Evolutionary conservation across 768 basidiomycete genomes (phyloP), one percentile per base, ranked within the genome.

Genomic region (Dioszegia aurantiaca): DNA sequence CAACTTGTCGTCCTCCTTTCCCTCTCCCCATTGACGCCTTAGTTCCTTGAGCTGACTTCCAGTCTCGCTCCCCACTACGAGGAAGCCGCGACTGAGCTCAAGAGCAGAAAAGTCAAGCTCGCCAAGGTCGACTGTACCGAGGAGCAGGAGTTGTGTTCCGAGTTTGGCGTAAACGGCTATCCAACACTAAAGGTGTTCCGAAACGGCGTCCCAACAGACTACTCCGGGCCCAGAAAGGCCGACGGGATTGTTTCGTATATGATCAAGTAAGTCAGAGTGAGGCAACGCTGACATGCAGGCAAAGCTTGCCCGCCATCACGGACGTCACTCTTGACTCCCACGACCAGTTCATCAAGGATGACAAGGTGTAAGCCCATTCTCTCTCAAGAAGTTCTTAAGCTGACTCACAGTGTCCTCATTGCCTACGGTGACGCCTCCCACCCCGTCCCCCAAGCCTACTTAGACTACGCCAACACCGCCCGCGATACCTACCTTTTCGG

Each of bases 91-190:
- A 94, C 93, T 11, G 80, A 84, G 33, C 85, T 99, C 77, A 95
- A 94, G 80, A 53, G 55, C 17, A 87, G 86, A 63, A 88, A 86
- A 76, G 90, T 99, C 79, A 87, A 87, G 77, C 79, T 99, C 53
- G 92, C 92, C 65, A 94, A 97, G 75, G 93, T 98, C 49, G 91
- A 98, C 81, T 98, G 94, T 77, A 94, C 95, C 43, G 92, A 89
- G 63, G 82, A 98, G 70, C 84, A 87, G 24, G 92, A 94, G 54
- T 83, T 99, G 28, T 99, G 95, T 79, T 86, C 89, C 74, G 70
- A 82, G 48, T 86, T 92, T 58, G 92, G 88, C 40, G 83, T 99
- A 42, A 85, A 87, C 76, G 94, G 94, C 16, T 99, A 99, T 80
- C 90, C 90, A 4, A 90, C 90, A 14, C 78, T 95, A 63, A 91